phyloP scores from a whole-genome alignment of 2,329 filamentous ascomycete genomes.

The Raffaelea albimanens region DNA sequence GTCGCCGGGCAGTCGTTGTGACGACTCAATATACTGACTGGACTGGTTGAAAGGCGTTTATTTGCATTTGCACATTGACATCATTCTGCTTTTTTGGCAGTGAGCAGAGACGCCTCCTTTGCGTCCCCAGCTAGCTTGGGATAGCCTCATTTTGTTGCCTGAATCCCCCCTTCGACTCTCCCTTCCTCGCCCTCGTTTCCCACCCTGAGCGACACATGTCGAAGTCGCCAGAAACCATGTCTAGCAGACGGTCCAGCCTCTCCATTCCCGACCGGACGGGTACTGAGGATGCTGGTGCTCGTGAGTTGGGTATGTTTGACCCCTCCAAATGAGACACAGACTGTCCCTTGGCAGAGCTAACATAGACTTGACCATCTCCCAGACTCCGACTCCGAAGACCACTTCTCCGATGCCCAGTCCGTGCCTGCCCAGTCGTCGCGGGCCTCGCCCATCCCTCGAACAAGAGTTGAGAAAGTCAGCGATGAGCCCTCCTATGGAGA shows the following conservation, averaged over 20 bases:
- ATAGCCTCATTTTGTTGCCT: background rate
- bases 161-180: background rate
- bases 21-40: background rate
- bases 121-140: too few species aligned
- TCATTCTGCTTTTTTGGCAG: too few species aligned
- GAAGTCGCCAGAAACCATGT: conserved; percentile 13
- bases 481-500: conserved; percentile 50
- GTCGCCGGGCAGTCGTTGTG: background rate
- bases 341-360: too few species aligned
- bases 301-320: conserved; percentile 41
- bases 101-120: too few species aligned
- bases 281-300: conserved; percentile 47
- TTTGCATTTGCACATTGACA: too few species aligned
- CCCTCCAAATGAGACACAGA: background rate
- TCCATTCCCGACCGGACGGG: conserved; percentile 29
- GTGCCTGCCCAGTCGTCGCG: conserved; percentile 30
- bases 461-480: conserved; percentile 49
- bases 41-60: too few species aligned
- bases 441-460: conserved; percentile 46
- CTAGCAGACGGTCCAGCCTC: conserved; percentile 26
- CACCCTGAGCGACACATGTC: too few species aligned
- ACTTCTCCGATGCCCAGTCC: conserved; percentile 59
- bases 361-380: conserved; percentile 14
- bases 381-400: conserved; percentile 57
- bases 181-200: background rate